Evolutionary conservation across 2,329 filamentous ascomycete species (phyloP).

Genomic region (Rosellinia necatrix): DNA sequence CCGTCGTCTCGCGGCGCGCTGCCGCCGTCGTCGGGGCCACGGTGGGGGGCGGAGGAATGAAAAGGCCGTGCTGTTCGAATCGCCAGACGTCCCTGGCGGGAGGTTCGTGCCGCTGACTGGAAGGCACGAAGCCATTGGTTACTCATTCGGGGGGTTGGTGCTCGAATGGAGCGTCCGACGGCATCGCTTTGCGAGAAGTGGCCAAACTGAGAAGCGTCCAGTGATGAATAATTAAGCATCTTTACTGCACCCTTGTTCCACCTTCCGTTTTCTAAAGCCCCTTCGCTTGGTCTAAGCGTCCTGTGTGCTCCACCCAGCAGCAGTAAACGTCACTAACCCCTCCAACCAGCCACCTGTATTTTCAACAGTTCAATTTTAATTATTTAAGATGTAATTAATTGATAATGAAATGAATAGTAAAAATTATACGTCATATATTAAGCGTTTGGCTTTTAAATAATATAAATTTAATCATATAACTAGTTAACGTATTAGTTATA

Average conservation of each 20-base stretch:
- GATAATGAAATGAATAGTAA: no score
- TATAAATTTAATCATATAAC: no score
- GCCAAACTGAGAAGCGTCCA: neutral
- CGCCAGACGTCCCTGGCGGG: conserved; percentile 23
- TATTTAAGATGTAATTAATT: no score
- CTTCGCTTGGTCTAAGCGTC: conserved; percentile 20
- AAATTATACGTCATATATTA: no score
- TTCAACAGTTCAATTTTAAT: no score
- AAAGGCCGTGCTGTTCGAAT: conserved; percentile 29
- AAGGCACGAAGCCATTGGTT: conserved; percentile 39
- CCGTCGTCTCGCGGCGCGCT: conserved; percentile 30
- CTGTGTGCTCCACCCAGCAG: conserved; percentile 1
- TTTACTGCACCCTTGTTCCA: no score
- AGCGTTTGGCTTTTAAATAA: no score
- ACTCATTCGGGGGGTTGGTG: conserved; percentile 42
- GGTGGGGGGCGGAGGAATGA: conserved; percentile 30
- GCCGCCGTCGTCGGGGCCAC: conserved; percentile 28
- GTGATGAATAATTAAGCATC: no score
- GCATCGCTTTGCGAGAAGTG: conserved; percentile 35
- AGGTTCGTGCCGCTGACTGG: conserved; percentile 35
- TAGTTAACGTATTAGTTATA: no score
- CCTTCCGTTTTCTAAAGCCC: neutral
- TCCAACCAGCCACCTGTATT: no score
- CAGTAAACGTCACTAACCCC: no score
- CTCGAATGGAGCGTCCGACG: conserved; percentile 40